Base-by-base conservation (phyloP, 1,284 basidiomycete genomes). In the Tilletia walkeri region DNA sequence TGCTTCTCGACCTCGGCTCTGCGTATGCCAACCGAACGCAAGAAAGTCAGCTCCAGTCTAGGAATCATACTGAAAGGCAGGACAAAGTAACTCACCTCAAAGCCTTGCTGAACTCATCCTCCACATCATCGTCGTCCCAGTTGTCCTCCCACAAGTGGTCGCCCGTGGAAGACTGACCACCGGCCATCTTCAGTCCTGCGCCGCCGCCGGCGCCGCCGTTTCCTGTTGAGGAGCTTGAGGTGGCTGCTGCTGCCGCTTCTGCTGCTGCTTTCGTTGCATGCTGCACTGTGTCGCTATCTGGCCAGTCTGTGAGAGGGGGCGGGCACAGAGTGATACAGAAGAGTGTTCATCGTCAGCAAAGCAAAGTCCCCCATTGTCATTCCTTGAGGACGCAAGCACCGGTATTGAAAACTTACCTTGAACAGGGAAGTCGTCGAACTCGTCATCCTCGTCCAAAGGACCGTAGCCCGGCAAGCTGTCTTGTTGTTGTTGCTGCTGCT, bases 111-210 rank as follows among this genome's bases (percentile, higher is more conserved):
- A 98, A 99, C 78, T 97, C 94, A 81, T 97, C 95, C 84, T 96
- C 95, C 73, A 96, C 90, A 84, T 97, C 95, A 85, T 99, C 95
- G 80, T 99, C 95, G 81, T 99, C 95, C 95, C 95, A 99, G 84
- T 97, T 97, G 81, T 98, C 95, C 86, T 98, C 95, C 95, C 95
- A 99, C 41, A 98, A 86, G 82, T 94, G 92, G 73, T 84, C 82
- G 53, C 69, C 75, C 12, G 70, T 36, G 38, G 49, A 69, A 18
- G 74, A 75, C 18, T 70, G 70, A 14, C 73, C 74, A 54, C 74
- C 73, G 24, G 45, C 41, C 74, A 75, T 75, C 63, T 69, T 73
- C 54, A 75, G 76, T 6, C 76, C 77, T 10, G 75, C 75, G 30
- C 70, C 70, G 14, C 68, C 65, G 20, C 75, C 74, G 4, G 16